Percentiles rank a stretch among this genome's conserved stretches.
phyloP scores from a whole-genome alignment of 225 moss, liverwort and hornwort species.

The Antitrichia curtipendula region DNA sequence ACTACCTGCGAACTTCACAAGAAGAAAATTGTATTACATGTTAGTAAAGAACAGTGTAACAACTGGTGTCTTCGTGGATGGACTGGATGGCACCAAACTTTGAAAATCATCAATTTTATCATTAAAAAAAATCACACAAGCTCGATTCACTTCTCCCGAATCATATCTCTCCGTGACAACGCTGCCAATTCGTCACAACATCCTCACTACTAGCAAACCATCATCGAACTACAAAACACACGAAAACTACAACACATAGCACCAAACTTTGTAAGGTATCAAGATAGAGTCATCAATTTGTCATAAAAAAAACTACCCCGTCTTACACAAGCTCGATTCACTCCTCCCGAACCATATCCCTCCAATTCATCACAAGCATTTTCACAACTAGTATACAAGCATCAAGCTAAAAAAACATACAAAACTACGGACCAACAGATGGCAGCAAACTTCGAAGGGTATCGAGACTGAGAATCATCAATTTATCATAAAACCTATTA shows the following conservation, averaged over 20 bases:
- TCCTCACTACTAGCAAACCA: no score
- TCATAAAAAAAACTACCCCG: no score
- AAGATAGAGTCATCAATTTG: neutral
- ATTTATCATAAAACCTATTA: neutral
- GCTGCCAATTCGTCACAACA: no score
- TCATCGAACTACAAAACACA: no score
- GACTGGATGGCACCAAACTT: neutral
- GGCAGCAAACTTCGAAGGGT: neutral
- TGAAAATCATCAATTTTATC: neutral
- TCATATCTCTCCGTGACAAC: no score
- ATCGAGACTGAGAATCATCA: neutral
- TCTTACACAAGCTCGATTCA: neutral
- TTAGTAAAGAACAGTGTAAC: no score
- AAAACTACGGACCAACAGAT: neutral
- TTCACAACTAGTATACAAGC: neutral
- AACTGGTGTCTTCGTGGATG: neutral
- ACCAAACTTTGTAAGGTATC: neutral
- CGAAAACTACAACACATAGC: no score
- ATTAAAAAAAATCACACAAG: neutral
- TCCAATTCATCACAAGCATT: neutral
- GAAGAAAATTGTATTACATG: neutral
- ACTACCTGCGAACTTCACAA: neutral
- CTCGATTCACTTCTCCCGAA: neutral
- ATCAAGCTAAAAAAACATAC: neutral
- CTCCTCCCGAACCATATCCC: neutral